Base-by-base conservation (phyloP, 768 basidiomycete species). In the Kwoniella shandongensis region DNA sequence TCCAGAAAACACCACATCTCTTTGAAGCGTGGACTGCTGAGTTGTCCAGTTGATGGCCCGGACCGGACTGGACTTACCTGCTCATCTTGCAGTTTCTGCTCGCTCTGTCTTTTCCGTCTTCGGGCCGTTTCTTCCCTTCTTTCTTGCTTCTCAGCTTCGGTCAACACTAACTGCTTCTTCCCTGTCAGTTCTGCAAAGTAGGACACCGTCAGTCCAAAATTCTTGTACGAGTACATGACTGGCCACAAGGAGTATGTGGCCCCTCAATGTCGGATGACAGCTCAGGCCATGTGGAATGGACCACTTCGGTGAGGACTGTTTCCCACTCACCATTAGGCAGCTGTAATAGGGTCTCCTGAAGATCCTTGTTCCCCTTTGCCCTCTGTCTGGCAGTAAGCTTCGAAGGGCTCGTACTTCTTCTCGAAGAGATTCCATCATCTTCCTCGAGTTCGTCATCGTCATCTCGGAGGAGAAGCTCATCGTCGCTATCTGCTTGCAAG, bases 71-170 rank as follows among this genome's bases (percentile, higher is more conserved):
- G 11, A 53, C 70, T 39, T 41, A 73, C 74, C 66, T 74, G 73
- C 32, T 76, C 75, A 57, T 76, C 73, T 54, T 75, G 73, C 38
- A 66, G 59, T 54, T 67, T 72, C 59, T 76, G 73, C 49, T 76
- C 75, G 18, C 42, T 65, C 54, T 76, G 75, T 30, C 74, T 55
- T 38, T 76, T 76, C 22, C 75, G 54, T 40, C 69, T 50, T 22
- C 75, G 27, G 12, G 75, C 72, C n/a, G 60, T 67, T 51, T 76
- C 75, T 59, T 76, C 75, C 41, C 72, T 59, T 35, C 62, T 61
- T 48, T 67, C 50, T 22, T 59, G 39, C 35, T 63, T 57, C 51
- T 76, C 75, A n/a, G 68, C 64, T 39, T 76, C 75, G 2, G 75
- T 73, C 48, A 76, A 52, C 25, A 70, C 51, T 7, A 67, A 44